Evolutionary conservation across 768 basidiomycete species (phyloP), one percentile per base, ranked within the genome.

Genomic region (Suillus weaverae): DNA sequence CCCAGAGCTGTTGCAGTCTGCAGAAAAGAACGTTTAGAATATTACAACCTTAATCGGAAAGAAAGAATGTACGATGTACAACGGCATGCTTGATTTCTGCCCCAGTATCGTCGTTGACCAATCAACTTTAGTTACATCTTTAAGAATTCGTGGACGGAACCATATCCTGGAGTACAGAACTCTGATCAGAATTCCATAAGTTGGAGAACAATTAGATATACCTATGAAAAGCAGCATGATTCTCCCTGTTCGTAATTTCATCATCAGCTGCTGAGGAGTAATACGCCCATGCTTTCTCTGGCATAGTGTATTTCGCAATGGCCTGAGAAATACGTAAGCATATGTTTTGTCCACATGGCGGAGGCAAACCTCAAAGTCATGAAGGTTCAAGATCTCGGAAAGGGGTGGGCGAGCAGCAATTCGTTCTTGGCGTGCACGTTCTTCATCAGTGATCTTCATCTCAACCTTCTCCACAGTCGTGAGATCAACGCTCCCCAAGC

Each of bases 211-310:
- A 9, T 18, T 0, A 26, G 39, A 26, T 41, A 59, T 60, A 88
- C 91, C 95, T 83, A 68, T 96, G 94, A 73, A 89, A 97, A 1
- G 94, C 95, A 55, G 88, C 84, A 67, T 91, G 92, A 70, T 95
- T 95, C 74, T 95, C 93, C 56, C 93, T 82, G 64, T 85, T 81
- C 41, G 92, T 94, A 57, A 94, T 92, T 78, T 95, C 93, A 70
- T 96, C 94, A 74, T 97, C 95, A 7, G 95, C 88, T 16, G 93
- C 94, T 10, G 92, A 94, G 0, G 90, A 92, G 72, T 96, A 94
- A 73, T 94, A 94, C 2, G 94, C 94, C 94, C 95, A 96, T 1
- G 92, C 92, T 72, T 92, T 91, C 39, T 89, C 86, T 3, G 88
- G 78, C 79, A 97, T 88, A 13, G 91, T 88, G 68, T 83, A 80